Evolutionary conservation across 116 monocot genomes (phyloP), one percentile per base, ranked within the genome.

Genomic region (Trichopus zeylanicus): DNA sequence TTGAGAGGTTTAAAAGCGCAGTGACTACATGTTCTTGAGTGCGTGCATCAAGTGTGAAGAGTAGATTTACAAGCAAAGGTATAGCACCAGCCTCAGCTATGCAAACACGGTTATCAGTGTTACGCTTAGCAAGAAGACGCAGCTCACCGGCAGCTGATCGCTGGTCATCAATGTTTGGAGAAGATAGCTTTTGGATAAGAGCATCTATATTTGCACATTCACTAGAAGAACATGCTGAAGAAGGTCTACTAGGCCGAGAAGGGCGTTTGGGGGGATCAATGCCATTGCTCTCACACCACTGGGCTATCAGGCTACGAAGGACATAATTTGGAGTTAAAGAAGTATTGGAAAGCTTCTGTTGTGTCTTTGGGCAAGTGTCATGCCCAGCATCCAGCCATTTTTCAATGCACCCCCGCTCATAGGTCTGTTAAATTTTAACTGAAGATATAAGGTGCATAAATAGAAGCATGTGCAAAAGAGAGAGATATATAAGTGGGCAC

Each of bases 21-120:
- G 91, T 91, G 28, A 91, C 91, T 1, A 75, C 83, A 53, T 91
- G 77, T 25, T 91, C 91, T 49, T 91, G 91, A 1, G 83, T 91
- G 19, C 69, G 67, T 7, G 71, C 60, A 55, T 91, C 91, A 8
- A 32, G 53, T 22, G 75, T 69, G 2, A 75, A 75, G 20, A 91
- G 67, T 18, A 91, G 32, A 29, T 56, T 60, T 1, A 86, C 91
- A 28, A 91, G 75, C 19, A 78, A 53, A 8, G 91, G 87, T 52
- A 91, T 86, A 4, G 87, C 91, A 30, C 91, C 91, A 22, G 91
- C 86, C 28, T 86, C 83, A 8, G 83, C 91, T 26, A 91, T 86
- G 48, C 83, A 86, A 8, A 77, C 70, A 24, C 91, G 76, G 32
- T 86, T 83, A 22, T 83, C 83, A 46, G 72, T 71, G 65, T 70